Conservation (phyloP, 257 asterid genomes). For the Handroanthus guayacan region DNA sequence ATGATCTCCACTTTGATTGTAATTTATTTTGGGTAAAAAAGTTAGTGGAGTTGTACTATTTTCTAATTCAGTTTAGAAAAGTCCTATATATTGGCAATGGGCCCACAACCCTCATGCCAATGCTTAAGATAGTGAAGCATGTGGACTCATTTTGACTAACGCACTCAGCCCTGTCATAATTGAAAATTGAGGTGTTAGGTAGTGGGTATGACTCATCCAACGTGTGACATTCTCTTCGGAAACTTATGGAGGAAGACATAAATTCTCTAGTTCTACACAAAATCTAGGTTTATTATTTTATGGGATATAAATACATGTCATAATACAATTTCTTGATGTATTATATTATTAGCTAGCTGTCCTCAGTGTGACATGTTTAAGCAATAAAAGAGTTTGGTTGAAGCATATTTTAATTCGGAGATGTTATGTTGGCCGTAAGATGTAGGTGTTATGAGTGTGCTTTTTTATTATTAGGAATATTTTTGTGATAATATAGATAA, state of each 20-base stretch:
- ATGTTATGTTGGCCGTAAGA: too few species aligned
- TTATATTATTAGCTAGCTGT: neutral
- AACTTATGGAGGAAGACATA: neutral
- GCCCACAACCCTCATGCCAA: conserved; percentile 13
- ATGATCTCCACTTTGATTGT: neutral
- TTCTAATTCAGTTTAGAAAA: conserved; percentile 14
- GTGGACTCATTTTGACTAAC: conserved; percentile 48
- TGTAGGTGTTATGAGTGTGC: too few species aligned
- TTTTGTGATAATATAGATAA: too few species aligned
- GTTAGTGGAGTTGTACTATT: conserved; percentile 13
- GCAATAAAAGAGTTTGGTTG: too few species aligned
- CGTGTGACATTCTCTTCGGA: conserved; percentile 29
- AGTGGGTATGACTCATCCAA: conserved; percentile 37
- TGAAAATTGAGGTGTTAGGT: conserved; percentile 38
- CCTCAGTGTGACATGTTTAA: too few species aligned
- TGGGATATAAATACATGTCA: neutral
- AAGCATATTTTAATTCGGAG: too few species aligned
- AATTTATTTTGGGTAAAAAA: neutral
- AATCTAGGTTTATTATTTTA: neutral
- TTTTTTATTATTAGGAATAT: too few species aligned
- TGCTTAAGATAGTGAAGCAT: conserved; percentile 43
- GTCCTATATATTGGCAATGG: neutral
- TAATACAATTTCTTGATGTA: neutral
- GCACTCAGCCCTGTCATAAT: conserved; percentile 36
- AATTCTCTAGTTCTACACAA: neutral